phyloP scores from a whole-genome alignment of 2,329 filamentous ascomycete genomes.

The Talaromyces sp. region DNA sequence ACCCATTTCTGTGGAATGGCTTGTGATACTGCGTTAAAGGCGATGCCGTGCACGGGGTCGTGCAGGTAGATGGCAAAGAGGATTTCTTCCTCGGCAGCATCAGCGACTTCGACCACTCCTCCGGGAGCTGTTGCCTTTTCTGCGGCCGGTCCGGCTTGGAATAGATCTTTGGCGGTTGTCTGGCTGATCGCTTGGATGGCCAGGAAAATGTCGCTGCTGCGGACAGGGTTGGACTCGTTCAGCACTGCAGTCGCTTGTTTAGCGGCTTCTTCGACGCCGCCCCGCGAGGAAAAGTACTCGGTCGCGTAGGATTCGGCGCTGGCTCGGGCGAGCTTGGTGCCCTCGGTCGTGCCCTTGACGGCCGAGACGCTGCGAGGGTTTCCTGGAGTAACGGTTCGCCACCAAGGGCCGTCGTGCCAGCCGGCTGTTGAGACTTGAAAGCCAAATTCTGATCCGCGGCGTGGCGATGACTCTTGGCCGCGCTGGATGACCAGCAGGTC shows the following conservation, averaged over 20 bases:
- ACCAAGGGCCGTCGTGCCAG: constrained; percentile 97
- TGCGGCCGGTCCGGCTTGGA: constrained; percentile 53
- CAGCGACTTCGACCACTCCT: constrained; percentile 30
- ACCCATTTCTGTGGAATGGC: constrained; percentile 79
- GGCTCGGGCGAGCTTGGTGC: constrained; percentile 84
- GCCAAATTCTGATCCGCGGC: constrained; percentile 51
- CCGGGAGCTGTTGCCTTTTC: constrained; percentile 28
- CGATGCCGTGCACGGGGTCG: constrained; percentile 88
- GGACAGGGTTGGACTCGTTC: constrained; percentile 80
- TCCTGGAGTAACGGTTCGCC: constrained; percentile 60
- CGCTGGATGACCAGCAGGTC: constrained; percentile 92
- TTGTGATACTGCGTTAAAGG: constrained; percentile 80
- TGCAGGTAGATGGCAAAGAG: constrained; percentile 73
- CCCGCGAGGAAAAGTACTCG: constrained; percentile 75
- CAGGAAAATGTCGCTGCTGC: constrained; percentile 91
- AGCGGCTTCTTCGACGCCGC: constrained; percentile 76
- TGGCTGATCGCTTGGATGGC: constrained; percentile 83
- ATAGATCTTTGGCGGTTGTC: constrained; percentile 61
- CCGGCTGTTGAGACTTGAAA: constrained; percentile 41
- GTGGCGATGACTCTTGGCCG: constrained; percentile 75
- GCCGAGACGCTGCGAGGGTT: constrained; percentile 70
- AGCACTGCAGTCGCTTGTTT: constrained; percentile 73
- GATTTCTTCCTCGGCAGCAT: constrained; percentile 53
- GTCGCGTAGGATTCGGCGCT: constrained; percentile 81
- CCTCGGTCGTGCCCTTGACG: constrained; percentile 76